These are phyloP conservation scores for Tetrahymena elliotti DNA, from an alignment of 73 alveolate species.

Conservation along the genomic window DNA sequence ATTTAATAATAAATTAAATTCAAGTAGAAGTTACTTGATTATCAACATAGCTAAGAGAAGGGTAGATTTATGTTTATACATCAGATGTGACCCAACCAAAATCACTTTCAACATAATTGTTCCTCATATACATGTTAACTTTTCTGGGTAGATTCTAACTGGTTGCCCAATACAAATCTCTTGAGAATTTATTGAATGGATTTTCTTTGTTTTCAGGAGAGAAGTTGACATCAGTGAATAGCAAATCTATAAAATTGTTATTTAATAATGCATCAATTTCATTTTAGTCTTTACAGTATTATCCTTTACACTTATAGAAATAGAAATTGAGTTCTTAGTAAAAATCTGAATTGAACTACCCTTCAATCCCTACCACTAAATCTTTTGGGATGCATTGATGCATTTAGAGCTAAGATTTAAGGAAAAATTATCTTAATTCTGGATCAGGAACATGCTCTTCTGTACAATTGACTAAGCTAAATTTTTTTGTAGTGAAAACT, in stretches of 20 bases:
- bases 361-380: not conserved
- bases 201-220: not conserved
- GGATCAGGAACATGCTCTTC: not conserved
- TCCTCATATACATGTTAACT: not conserved
- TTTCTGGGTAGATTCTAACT: not conserved
- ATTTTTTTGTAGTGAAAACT: not conserved
- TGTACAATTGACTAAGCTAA: not conserved
- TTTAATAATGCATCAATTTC: not conserved
- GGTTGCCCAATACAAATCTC: not conserved
- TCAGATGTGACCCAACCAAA: not conserved
- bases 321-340: not conserved
- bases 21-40: not conserved
- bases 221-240: not conserved
- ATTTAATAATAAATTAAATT: not conserved
- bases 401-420: not conserved
- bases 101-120: not conserved
- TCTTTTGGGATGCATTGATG: not conserved
- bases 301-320: not conserved
- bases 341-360: not conserved
- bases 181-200: not conserved
- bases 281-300: not conserved
- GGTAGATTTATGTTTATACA: not conserved
- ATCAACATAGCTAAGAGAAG: not conserved
- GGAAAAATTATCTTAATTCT: not conserved
- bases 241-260: not conserved